Evolutionary conservation across 176 grass and related monocot species (phyloP).

Genomic region (Alloteropsis semialata): DNA sequence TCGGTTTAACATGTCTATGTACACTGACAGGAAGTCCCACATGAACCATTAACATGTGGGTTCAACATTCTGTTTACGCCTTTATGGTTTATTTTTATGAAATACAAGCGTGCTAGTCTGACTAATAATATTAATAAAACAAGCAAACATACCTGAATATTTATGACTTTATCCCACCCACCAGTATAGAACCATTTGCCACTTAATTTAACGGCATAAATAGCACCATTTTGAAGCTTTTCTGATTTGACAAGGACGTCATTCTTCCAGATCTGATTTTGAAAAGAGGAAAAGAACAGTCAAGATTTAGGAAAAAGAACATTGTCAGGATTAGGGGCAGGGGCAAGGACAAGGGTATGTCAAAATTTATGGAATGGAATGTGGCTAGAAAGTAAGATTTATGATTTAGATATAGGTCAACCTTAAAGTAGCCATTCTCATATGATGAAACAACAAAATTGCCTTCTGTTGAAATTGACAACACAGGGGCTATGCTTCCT

Average conservation of each 20-base stretch:
- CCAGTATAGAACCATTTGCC: constrained; percentile 69
- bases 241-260: constrained; percentile 70
- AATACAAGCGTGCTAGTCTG: too few relatives aligned
- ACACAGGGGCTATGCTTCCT: constrained; percentile 69
- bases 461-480: constrained; percentile 67
- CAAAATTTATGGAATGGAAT: neutral
- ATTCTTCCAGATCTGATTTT: constrained; percentile 80
- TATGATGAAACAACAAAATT: constrained; percentile 71
- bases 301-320: constrained; percentile 12
- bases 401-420: constrained; percentile 28
- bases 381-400: neutral
- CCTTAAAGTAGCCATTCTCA: constrained; percentile 94
- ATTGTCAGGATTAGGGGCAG: neutral
- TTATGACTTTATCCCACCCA: constrained; percentile 85
- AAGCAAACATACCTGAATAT: constrained; percentile 60
- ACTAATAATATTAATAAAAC: neutral
- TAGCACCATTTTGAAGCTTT: constrained; percentile 67
- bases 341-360: neutral
- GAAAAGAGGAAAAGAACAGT: neutral
- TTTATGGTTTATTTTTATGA: too few relatives aligned
- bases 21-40: too few relatives aligned
- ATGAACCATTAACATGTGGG: too few relatives aligned
- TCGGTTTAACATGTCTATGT: too few relatives aligned
- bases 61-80: too few relatives aligned
- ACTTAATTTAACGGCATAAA: constrained; percentile 66